Evolutionary conservation across 768 basidiomycete genomes (phyloP).

Genomic region (Panus rudis): DNA sequence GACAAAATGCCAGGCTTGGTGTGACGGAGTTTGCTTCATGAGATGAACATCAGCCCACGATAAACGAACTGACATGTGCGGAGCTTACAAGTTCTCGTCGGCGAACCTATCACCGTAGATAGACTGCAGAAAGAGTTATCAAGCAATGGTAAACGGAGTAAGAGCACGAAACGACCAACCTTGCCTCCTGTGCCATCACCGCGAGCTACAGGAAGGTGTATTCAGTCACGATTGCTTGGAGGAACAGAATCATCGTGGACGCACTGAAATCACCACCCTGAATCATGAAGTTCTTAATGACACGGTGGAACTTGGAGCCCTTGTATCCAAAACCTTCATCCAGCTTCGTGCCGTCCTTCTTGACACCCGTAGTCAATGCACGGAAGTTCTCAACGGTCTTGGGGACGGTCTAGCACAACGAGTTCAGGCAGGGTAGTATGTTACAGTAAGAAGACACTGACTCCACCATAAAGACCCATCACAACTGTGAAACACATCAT

Average conservation of each 20-base stretch:
- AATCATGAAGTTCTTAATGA: constrained; percentile 95
- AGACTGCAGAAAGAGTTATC: constrained; percentile 37
- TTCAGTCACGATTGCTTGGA: constrained; percentile 3
- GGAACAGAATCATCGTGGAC: constrained; percentile 23
- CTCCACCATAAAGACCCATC: constrained; percentile 88
- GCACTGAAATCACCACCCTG: constrained; percentile 97
- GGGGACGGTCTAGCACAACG: constrained; percentile 68
- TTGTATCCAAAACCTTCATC: constrained; percentile 87
- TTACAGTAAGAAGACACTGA: too few relatives aligned
- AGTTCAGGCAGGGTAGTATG: constrained; percentile 5
- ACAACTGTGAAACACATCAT: constrained; percentile 42
- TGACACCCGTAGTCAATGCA: constrained; percentile 78
- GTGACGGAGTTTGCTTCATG: constrained; percentile 91
- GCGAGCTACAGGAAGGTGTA: constrained; percentile 46
- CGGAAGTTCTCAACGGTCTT: constrained; percentile 98
- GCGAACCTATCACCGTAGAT: constrained; percentile 89
- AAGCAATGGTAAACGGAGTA: neutral
- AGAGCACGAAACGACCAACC: constrained; percentile 31
- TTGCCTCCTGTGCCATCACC: constrained; percentile 91
- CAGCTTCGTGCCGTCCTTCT: constrained; percentile 60
- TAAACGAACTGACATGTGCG: neutral
- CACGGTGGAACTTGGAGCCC: constrained; percentile 93
- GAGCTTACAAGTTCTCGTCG: constrained; percentile 89
- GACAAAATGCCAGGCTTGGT: constrained; percentile 81
- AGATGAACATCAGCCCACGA: neutral